Percentiles rank a stretch among this genome's conserved stretches.
Conservation (phyloP, 148 eudicot species). For the Rhododendron griersonianum region DNA sequence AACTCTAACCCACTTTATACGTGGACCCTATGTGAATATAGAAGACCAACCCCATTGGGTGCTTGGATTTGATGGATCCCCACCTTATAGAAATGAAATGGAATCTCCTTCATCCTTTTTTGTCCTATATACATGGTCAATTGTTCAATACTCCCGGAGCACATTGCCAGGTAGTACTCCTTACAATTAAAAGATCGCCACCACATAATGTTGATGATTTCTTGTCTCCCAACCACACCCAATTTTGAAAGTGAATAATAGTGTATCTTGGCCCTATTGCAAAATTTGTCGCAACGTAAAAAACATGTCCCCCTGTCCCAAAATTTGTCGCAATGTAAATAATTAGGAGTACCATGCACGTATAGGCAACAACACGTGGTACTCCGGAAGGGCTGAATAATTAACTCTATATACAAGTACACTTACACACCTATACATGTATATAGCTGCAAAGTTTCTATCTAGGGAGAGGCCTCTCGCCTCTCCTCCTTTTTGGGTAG, state of each 20-base stretch:
- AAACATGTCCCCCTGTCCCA: background rate
- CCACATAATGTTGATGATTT: too few species aligned
- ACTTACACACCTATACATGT: too few species aligned
- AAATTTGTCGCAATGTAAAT: background rate
- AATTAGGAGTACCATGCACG: too few species aligned
- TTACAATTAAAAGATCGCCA: too few species aligned
- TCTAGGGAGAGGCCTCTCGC: background rate
- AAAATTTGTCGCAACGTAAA: background rate
- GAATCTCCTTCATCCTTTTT: background rate
- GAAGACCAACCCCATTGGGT: slow-evolving; percentile 13
- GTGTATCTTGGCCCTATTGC: too few species aligned
- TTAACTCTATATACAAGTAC: too few species aligned
- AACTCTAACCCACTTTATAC: background rate
- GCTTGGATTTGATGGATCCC: slow-evolving; percentile 10
- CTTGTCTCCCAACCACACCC: background rate
- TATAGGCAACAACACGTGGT: background rate
- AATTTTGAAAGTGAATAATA: too few species aligned
- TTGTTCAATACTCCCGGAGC: too few species aligned
- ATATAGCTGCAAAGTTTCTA: background rate
- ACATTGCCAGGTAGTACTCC: background rate
- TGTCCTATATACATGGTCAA: background rate
- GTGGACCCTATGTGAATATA: background rate
- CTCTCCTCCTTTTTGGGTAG: background rate
- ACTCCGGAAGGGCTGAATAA: too few species aligned
- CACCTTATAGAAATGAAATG: background rate